Base-by-base conservation (phyloP, 2,329 filamentous ascomycete species). In the Alternaria viburni region DNA sequence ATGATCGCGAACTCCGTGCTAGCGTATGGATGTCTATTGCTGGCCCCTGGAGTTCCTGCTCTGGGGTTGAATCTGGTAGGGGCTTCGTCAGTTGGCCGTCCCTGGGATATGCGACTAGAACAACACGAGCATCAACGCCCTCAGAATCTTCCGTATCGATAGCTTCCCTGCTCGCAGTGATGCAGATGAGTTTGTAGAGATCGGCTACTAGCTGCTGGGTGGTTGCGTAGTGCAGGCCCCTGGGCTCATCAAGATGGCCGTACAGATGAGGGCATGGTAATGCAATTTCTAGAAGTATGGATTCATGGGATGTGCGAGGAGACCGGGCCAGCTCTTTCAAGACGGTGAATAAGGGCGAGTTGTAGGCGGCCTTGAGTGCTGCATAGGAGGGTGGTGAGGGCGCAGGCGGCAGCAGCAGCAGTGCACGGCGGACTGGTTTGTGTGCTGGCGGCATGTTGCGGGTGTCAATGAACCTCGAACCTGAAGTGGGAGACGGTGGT, bases 101-200 rank as follows among this genome's bases (percentile, higher is more conserved):
- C 60, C 74, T 69, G 54, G 81, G 77, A 76, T 91, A 87, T 65
- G 93, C 88, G 43, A 97, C 81, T 30, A 96, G 84, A 26, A 97
- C 74, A 15, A 97, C 82, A 5, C 93, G 88, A 1, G 88, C 86
- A 79, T 97, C 93, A 15, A 97, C 87, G 23, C 92, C 91, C 49
- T 89, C 89, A 0, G 88, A 85, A 36, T 88, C 87, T 82, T 87
- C 83, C 80, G 92, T 77, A 79, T 92, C 81, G 78, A 90, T 81
- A 82, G 82, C 83, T 51, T 87, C 83, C 68, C 88, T 85, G 12
- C 89, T 87, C 66, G 91, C 93, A n/a, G 93, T 83, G 49, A 89
- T 82, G 32, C 90, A 90, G 59, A 96, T 83, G 54, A 97, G 85
- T 72, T 89, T 89, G 84, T 98, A 98, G 23, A 96, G 77, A 25